Evolutionary conservation across 2,329 filamentous ascomycete genomes (phyloP).

Genomic region (Trematosphaeria pertusa): DNA sequence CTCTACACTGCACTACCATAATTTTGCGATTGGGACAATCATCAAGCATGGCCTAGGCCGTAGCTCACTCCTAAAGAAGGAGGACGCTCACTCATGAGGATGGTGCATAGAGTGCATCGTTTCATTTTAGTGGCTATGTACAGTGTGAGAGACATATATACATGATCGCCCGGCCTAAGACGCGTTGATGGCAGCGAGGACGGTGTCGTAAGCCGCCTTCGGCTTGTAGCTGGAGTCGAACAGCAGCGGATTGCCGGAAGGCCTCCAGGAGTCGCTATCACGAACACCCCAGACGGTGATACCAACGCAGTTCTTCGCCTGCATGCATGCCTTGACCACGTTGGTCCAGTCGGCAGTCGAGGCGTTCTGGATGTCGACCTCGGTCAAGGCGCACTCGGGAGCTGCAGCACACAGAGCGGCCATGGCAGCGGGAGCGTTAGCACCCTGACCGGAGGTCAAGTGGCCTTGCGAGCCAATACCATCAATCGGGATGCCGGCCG

Average conservation of each 20-base stretch:
- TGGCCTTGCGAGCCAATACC: slow-evolving; percentile 69
- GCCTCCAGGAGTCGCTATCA: slow-evolving; percentile 57
- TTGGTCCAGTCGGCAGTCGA: slow-evolving; percentile 65
- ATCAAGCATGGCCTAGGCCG: too few species aligned
- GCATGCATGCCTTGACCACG: slow-evolving; percentile 64
- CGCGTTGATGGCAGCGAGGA: slow-evolving; percentile 31
- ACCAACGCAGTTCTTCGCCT: slow-evolving; percentile 67
- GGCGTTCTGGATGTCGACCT: slow-evolving; percentile 71
- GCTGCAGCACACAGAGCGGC: slow-evolving; percentile 61
- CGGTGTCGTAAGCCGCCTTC: slow-evolving; percentile 50
- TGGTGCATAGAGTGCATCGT: too few species aligned
- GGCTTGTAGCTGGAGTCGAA: slow-evolving; percentile 54
- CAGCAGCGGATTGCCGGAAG: slow-evolving; percentile 50
- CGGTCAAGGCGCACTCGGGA: slow-evolving; percentile 69
- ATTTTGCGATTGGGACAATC: too few species aligned
- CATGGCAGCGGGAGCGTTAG: slow-evolving; percentile 56
- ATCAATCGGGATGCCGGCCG: slow-evolving; percentile 68
- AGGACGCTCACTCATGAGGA: too few species aligned
- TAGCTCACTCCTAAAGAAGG: too few species aligned
- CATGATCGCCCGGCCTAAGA: too few species aligned
- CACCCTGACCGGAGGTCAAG: slow-evolving; percentile 57
- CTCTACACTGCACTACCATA: too few species aligned
- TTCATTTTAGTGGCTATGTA: too few species aligned
- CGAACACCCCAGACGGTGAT: slow-evolving; percentile 69
- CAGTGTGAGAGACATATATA: too few species aligned